These are phyloP conservation scores for Talaromyces funiculosus DNA, from an alignment of 2,329 filamentous ascomycete species.

Conservation along the genomic window DNA sequence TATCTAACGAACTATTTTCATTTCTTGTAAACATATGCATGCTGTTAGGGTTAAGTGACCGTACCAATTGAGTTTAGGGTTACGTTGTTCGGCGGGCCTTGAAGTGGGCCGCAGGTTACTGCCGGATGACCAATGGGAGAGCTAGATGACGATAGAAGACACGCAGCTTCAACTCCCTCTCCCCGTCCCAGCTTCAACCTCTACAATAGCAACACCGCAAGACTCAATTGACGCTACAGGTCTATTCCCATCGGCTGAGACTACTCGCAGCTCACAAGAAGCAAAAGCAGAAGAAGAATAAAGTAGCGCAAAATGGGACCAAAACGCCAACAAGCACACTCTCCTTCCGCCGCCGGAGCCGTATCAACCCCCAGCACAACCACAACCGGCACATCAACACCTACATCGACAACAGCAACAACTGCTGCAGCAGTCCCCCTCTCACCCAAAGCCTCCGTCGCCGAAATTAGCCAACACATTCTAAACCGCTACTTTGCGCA, in stretches of 20 bases:
- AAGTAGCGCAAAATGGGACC: constrained; percentile 19
- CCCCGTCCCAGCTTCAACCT: not conserved
- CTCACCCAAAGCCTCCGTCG: constrained; percentile 33
- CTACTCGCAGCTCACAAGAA: not conserved
- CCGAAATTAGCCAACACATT: constrained; percentile 62
- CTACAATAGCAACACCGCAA: not conserved
- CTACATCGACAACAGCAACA: constrained; percentile 16
- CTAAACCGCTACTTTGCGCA: constrained; percentile 71
- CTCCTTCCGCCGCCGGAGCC: constrained; percentile 17
- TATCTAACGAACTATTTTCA: not conserved
- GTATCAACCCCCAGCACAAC: not conserved
- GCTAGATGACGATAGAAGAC: constrained; percentile 8
- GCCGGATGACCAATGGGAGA: not conserved
- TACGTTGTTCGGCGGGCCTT: not conserved
- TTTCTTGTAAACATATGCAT: not conserved
- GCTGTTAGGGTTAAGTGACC: not conserved
- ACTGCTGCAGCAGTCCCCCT: constrained; percentile 25
- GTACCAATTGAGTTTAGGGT: not conserved
- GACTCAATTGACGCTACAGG: not conserved
- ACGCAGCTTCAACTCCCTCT: constrained; percentile 12
- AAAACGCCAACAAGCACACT: constrained; percentile 24
- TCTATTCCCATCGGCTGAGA: not conserved
- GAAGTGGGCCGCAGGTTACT: not conserved
- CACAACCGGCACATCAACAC: not conserved
- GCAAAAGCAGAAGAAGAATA: no score